Conservation (phyloP, 2,329 filamentous ascomycete species). For the Cryphonectria japonica region DNA sequence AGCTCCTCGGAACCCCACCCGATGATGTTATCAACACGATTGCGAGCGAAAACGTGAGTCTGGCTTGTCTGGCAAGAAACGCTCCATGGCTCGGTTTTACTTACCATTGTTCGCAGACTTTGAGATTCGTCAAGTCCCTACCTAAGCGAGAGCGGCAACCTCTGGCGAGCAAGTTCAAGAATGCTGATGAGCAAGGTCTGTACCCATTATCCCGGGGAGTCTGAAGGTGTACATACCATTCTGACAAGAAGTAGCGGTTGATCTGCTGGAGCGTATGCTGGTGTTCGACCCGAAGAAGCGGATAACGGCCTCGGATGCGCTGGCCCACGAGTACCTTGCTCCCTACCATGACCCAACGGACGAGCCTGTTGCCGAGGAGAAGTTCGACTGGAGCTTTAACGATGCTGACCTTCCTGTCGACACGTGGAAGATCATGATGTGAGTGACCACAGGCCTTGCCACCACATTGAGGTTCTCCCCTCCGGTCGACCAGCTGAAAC, state of each 20-base stretch:
- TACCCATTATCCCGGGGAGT: conserved; percentile 24
- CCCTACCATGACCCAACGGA: conserved; percentile 98
- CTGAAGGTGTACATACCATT: neutral
- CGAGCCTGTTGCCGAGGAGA: conserved; percentile 92
- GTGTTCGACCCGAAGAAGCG: conserved; percentile 98
- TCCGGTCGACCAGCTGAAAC: neutral
- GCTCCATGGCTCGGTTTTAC: neutral
- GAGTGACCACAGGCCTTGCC: conserved; percentile 42
- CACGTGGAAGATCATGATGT: conserved; percentile 99
- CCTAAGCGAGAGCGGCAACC: conserved; percentile 93
- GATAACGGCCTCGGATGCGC: conserved; percentile 81
- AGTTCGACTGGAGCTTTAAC: conserved; percentile 99
- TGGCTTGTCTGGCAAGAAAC: neutral
- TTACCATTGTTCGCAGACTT: conserved; percentile 61
- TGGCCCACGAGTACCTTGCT: conserved; percentile 90
- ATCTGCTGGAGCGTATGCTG: conserved; percentile 93
- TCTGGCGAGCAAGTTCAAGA: conserved; percentile 88
- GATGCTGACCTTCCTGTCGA: conserved; percentile 96
- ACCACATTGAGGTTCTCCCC: too few relatives aligned
- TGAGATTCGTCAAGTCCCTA: conserved; percentile 95
- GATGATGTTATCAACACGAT: conserved; percentile 99
- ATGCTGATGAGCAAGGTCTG: conserved; percentile 83
- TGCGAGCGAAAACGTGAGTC: conserved; percentile 89
- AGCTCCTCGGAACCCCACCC: conserved; percentile 91
- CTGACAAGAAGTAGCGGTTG: conserved; percentile 66